Base-by-base conservation (phyloP, 768 basidiomycete genomes). In the Krasilnikovozyma curviuscula region DNA sequence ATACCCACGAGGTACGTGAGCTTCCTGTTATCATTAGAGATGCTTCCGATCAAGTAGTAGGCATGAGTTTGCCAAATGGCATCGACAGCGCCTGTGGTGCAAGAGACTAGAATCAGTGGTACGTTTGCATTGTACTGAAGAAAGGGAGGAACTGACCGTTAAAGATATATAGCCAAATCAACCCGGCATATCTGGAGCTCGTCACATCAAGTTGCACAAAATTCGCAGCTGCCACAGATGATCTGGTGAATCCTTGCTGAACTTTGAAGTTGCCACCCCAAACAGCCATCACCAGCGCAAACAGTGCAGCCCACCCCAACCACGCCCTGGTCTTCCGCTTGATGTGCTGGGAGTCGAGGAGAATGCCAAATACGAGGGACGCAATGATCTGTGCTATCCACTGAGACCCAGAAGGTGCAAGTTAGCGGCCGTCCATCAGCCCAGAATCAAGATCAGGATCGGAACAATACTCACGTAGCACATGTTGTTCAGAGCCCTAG, bases 1-100 rank as follows among this genome's bases (percentile, higher is more conserved):
- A 85, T 81, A 34, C 83, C 83, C 14, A 77, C 68, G 57, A 85
- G 78, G 59, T 82, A 72, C 0, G 82, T 82, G 19, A 85, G 73
- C 60, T 81, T 82, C 1, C 71, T 73, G 7, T 79, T 75, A 61
- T 83, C 76, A 55, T 84, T 83, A 19, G 79, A 81, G 77, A 86
- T 81, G 12, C 79, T 78, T 33, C 82, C 82, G 50, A 56, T 29
- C 7, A 44, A 4, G 13, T 13, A 30, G 31, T 46, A 46, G 16
- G 23, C 10, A 16, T 16, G 31, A 10, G 44, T 34, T 5, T 28
- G 46, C 21, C 23, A 47, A 18, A 27, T 21, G 9, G 46, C 37
- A 30, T 39, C 46, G 35, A 37, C 21, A n/a, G n/a, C n/a, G n/a
- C n/a, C n/a, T n/a, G n/a, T n/a, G n/a, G n/a, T n/a, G n/a, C n/a